Percentiles rank a stretch among this genome's conserved stretches.
phyloP scores from a whole-genome alignment of 352 stramenopile genomes.

The Phytophthora syringae region DNA sequence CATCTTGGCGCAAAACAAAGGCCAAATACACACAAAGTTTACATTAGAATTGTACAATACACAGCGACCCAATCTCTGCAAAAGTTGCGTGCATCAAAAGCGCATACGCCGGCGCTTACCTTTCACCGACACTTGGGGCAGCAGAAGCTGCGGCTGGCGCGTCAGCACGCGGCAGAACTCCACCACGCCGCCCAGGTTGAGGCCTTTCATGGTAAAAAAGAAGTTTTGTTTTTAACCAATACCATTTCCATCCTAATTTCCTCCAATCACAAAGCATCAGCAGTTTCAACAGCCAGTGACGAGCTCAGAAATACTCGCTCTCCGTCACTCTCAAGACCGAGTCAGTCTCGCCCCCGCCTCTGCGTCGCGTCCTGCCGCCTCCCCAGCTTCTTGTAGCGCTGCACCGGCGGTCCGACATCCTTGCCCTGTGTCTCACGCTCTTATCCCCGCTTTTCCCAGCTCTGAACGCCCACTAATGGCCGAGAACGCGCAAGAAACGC shows the following conservation, averaged over 20 bases:
- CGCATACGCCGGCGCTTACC: conserved; percentile 36
- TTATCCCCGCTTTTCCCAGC: not conserved
- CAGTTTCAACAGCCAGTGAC: conserved; percentile 29
- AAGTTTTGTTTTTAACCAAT: conserved; percentile 16
- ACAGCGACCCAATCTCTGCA: not conserved
- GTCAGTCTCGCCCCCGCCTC: not conserved
- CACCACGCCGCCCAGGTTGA: conserved; percentile 81
- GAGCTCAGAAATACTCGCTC: conserved; percentile 39
- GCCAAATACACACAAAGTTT: not conserved
- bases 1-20: conserved; percentile 42
- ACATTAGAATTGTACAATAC: conserved; percentile 14
- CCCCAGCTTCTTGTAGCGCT: too few species aligned
- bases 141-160: conserved; percentile 71
- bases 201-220: conserved; percentile 55
- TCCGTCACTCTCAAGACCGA: conserved; percentile 14
- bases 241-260: conserved; percentile 7
- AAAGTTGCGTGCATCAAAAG: conserved; percentile 3
- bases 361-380: not conserved
- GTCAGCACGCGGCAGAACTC: conserved; percentile 84
- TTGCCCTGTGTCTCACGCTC: not conserved
- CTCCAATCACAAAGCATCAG: conserved; percentile 27
- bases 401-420: not conserved
- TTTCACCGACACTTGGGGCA: conserved; percentile 85
- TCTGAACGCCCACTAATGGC: conserved; percentile 26
- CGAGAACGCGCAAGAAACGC: conserved; percentile 34